Conservation (phyloP, 345 rosid genomes). For the Atalantia buxifolia region DNA sequence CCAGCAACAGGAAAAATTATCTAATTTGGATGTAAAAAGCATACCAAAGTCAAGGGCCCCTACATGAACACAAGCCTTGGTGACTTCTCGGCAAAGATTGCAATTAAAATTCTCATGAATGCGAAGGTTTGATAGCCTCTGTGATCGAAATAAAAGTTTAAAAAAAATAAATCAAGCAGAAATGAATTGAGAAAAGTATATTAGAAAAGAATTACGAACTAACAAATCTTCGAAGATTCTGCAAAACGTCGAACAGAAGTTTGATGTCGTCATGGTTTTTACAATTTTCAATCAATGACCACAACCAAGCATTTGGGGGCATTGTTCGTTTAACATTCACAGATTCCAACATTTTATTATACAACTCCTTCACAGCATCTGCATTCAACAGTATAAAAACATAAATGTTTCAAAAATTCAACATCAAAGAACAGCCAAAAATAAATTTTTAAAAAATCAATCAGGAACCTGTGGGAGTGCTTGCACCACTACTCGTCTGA, state of each 20-base stretch:
- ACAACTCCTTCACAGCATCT: slow-evolving; percentile 73
- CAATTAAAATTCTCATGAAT: slow-evolving; percentile 75
- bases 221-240: slow-evolving; percentile 75
- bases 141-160: slow-evolving; percentile 25
- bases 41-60: slow-evolving; percentile 78
- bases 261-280: slow-evolving; percentile 57
- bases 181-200: not conserved
- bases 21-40: slow-evolving; percentile 11
- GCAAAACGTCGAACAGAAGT: slow-evolving; percentile 63
- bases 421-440: not conserved
- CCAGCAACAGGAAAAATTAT: slow-evolving; percentile 3
- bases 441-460: not conserved
- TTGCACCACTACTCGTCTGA: slow-evolving; percentile 17
- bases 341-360: slow-evolving; percentile 58
- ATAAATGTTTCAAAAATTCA: not conserved
- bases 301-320: slow-evolving; percentile 82
- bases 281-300: slow-evolving; percentile 76
- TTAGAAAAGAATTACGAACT: slow-evolving; percentile 23
- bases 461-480: slow-evolving; percentile 47
- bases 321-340: slow-evolving; percentile 56
- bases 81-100: slow-evolving; percentile 77
- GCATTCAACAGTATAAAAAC: slow-evolving; percentile 21
- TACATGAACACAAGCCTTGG: slow-evolving; percentile 68
- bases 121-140: slow-evolving; percentile 82
- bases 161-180: not conserved